phyloP scores from a whole-genome alignment of 2,329 filamentous ascomycete genomes.

The Phialophora chinensis region DNA sequence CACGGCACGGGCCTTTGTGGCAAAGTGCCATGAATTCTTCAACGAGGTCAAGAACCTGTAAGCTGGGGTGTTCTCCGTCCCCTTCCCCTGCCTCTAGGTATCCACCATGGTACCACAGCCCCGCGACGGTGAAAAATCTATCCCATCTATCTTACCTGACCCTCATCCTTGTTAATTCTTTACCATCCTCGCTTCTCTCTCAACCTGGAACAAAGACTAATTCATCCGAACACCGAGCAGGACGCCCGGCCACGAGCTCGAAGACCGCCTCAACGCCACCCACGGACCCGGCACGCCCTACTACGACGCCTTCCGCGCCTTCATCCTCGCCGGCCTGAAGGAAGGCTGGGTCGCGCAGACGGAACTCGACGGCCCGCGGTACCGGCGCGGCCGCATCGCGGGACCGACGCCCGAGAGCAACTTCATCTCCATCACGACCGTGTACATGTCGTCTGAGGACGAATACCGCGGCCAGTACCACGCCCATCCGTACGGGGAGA shows the following conservation, averaged over 20 bases:
- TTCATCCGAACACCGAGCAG: slow-evolving; percentile 39
- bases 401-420: slow-evolving; percentile 55
- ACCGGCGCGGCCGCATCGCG: slow-evolving; percentile 56
- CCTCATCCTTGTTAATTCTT: no score
- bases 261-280: slow-evolving; percentile 51
- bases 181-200: no score
- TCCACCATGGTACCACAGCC: no score
- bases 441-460: slow-evolving; percentile 61
- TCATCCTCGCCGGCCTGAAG: slow-evolving; percentile 49
- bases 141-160: background rate
- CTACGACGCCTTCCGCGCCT: slow-evolving; percentile 52
- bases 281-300: slow-evolving; percentile 53
- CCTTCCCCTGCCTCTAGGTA: background rate
- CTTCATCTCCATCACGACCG: slow-evolving; percentile 63
- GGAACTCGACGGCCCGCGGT: slow-evolving; percentile 54
- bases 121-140: background rate
- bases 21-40: slow-evolving; percentile 40
- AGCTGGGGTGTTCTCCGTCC: slow-evolving; percentile 2
- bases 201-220: background rate
- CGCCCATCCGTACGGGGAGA: slow-evolving; percentile 61
- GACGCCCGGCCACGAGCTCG: slow-evolving; percentile 56
- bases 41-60: slow-evolving; percentile 43
- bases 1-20: slow-evolving; percentile 29
- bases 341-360: slow-evolving; percentile 56
- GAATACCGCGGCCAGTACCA: slow-evolving; percentile 62